Conservation (phyloP, 2,329 filamentous ascomycete genomes). For the Dactylellina cionopaga region DNA sequence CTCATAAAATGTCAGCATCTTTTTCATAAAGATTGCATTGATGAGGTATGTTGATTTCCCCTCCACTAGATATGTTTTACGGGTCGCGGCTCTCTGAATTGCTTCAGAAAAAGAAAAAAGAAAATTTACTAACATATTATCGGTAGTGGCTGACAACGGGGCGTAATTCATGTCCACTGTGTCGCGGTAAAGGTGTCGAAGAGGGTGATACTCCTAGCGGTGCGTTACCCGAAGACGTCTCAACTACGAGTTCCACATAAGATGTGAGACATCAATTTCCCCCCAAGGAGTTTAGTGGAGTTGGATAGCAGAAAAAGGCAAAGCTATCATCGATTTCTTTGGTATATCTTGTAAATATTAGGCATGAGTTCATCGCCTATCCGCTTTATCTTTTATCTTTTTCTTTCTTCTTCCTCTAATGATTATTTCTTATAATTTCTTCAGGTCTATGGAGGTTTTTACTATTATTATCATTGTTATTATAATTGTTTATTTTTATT, state of each 20-base stretch:
- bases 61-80: neutral
- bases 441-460: too few species aligned
- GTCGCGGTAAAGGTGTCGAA: constrained; percentile 65
- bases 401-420: neutral
- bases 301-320: neutral
- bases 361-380: too few species aligned
- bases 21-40: constrained; percentile 76
- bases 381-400: constrained; percentile 11
- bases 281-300: too few species aligned
- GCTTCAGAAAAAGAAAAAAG: too few species aligned
- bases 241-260: constrained; percentile 5
- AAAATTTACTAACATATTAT: constrained; percentile 58
- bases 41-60: constrained; percentile 66
- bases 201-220: constrained; percentile 57
- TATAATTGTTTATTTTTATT: too few species aligned
- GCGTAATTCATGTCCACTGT: constrained; percentile 72
- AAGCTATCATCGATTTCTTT: too few species aligned
- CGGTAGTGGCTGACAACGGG: constrained; percentile 74
- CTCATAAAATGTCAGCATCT: constrained; percentile 73
- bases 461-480: too few species aligned
- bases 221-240: neutral
- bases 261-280: too few species aligned
- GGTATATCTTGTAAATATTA: too few species aligned
- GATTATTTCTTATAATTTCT: too few species aligned
- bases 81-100: constrained; percentile 47